Conservation (phyloP, 306 rosid genomes). For the Carpinus viminea region DNA sequence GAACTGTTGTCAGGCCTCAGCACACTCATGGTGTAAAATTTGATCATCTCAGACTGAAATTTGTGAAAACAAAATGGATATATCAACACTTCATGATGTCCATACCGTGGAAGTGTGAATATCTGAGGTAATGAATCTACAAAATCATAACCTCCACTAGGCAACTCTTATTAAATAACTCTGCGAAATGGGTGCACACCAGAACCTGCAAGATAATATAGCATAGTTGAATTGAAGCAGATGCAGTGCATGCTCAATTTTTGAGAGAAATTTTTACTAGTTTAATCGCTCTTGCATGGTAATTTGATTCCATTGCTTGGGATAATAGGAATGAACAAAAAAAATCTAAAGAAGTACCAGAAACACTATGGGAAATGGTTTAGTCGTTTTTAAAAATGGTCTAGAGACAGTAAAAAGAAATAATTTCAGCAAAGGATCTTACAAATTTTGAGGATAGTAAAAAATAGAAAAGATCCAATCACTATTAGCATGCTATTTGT, state of each 20-base stretch:
- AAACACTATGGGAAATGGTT: not conserved
- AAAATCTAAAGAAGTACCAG: not conserved
- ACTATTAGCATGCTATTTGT: not conserved
- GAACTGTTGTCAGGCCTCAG: conserved; percentile 70
- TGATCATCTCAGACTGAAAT: conserved; percentile 77
- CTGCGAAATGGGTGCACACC: conserved; percentile 91
- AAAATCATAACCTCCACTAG: conserved; percentile 52
- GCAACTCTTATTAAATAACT: conserved; percentile 72
- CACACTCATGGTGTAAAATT: conserved; percentile 84
- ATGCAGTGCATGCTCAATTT: not conserved
- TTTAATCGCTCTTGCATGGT: not conserved
- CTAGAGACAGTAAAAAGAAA: not conserved
- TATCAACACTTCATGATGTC: conserved; percentile 17
- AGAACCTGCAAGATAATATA: conserved; percentile 61
- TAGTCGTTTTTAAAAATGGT: not conserved
- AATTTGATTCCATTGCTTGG: not conserved
- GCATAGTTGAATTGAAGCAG: not conserved
- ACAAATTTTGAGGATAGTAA: not conserved
- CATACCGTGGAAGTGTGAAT: conserved; percentile 18
- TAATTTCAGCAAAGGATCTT: not conserved
- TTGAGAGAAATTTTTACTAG: not conserved
- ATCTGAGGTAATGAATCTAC: conserved; percentile 26
- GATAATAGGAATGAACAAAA: not conserved
- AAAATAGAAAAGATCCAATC: not conserved
- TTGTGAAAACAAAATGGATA: not conserved